phyloP scores from a whole-genome alignment of 2,329 filamentous ascomycete genomes.

The Penicillium janthinellum region DNA sequence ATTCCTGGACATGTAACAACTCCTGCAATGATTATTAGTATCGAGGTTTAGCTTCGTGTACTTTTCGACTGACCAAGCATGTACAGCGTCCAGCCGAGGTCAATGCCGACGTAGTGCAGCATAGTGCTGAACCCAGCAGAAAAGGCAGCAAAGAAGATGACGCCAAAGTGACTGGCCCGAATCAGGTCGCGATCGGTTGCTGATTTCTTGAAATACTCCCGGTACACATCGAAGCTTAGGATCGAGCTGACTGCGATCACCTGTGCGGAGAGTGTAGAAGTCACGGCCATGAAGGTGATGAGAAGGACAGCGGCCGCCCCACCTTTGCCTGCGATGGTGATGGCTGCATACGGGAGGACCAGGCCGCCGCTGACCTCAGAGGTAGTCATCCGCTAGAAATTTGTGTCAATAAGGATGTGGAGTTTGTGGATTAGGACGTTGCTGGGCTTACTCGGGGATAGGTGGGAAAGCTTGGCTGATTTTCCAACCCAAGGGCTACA shows the following conservation, averaged over 20 bases:
- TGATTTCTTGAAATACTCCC: constrained; percentile 51
- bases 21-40: constrained; percentile 30
- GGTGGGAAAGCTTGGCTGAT: constrained; percentile 54
- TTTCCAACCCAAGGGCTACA: constrained; percentile 52
- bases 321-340: constrained; percentile 43
- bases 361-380: constrained; percentile 41
- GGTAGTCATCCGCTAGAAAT: constrained; percentile 38
- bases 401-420: not conserved
- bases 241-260: constrained; percentile 58
- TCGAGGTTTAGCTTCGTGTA: not conserved
- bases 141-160: constrained; percentile 56
- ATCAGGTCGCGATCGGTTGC: constrained; percentile 55
- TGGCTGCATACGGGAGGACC: constrained; percentile 43
- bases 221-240: constrained; percentile 58
- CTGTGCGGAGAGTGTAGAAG: constrained; percentile 55
- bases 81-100: constrained; percentile 58
- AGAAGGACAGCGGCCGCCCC: constrained; percentile 41
- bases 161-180: constrained; percentile 55
- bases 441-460: constrained; percentile 47
- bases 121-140: constrained; percentile 56
- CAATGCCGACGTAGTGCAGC: constrained; percentile 57
- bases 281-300: constrained; percentile 47
- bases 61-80: constrained; percentile 46
- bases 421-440: not conserved
- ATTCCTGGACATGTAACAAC: constrained; percentile 58